Percentiles rank a stretch among this genome's conserved stretches.
Evolutionary conservation across 305 asterid species (phyloP).

Genomic region (Solanum aculeatissimum): DNA sequence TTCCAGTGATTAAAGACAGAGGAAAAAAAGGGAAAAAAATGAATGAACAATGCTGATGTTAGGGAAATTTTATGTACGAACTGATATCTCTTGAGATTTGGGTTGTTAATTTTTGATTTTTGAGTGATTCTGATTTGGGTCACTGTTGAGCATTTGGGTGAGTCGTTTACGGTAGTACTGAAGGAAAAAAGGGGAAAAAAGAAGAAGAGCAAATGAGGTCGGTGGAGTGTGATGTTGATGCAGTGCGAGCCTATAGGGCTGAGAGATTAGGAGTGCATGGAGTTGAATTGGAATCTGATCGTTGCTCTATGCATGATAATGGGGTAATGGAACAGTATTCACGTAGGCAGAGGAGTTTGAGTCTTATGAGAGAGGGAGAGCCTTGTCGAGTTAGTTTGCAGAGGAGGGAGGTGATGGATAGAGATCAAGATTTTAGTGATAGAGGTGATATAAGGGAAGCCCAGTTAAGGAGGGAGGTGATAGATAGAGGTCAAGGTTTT

Average conservation of each 20-base stretch:
- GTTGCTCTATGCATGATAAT: not conserved
- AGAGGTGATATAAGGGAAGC: not conserved
- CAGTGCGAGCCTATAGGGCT: not conserved
- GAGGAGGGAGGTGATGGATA: not conserved
- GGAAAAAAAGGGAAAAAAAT: not conserved
- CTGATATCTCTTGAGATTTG: not conserved
- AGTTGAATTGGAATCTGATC: not conserved
- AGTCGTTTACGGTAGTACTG: not conserved
- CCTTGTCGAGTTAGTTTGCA: not conserved
- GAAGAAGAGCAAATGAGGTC: not conserved
- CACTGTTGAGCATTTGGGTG: not conserved
- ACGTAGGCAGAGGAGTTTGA: not conserved
- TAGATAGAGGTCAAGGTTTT: not conserved
- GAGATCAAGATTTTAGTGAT: not conserved
- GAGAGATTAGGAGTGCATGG: not conserved
- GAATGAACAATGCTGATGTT: not conserved
- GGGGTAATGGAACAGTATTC: not conserved
- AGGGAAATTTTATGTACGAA: not conserved
- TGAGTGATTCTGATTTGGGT: too few species aligned
- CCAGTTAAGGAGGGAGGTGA: not conserved
- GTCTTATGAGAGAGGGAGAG: not conserved
- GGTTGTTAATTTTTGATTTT: not conserved
- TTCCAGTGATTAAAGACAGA: not conserved
- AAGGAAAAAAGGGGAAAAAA: not conserved
- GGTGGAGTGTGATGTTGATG: not conserved